A percentile compares a stretch with the other conserved stretches of the same genome.
Evolutionary conservation across 768 basidiomycete species (phyloP).

Genomic region (Chlorophyllum brunneum): DNA sequence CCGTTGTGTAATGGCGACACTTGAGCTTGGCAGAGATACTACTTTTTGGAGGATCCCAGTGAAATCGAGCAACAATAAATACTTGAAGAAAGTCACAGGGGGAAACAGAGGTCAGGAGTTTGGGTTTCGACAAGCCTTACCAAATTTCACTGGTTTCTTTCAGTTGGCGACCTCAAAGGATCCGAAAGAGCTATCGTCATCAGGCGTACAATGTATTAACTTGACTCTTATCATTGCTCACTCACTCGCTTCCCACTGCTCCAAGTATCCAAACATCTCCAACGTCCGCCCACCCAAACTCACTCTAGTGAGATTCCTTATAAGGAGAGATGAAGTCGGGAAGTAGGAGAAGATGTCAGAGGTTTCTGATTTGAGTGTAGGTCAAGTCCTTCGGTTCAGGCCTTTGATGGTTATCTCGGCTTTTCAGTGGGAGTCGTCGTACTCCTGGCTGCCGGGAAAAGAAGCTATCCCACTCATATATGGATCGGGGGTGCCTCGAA

Average conservation of each 20-base stretch:
- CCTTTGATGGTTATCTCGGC: slow-evolving; percentile 70
- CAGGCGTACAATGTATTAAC: too few species aligned
- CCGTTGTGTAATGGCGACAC: too few species aligned
- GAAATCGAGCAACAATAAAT: too few species aligned
- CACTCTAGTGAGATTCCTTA: slow-evolving; percentile 91
- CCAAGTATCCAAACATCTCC: slow-evolving; percentile 61
- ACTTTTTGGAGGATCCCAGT: too few species aligned
- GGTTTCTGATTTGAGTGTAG: slow-evolving; percentile 75
- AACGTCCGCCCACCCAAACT: slow-evolving; percentile 83
- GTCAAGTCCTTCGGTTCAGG: slow-evolving; percentile 78
- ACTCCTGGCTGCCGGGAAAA: slow-evolving; percentile 25
- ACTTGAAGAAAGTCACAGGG: too few species aligned
- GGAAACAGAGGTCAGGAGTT: too few species aligned
- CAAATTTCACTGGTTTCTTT: too few species aligned
- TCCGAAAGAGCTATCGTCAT: too few species aligned
- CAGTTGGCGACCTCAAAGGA: too few species aligned
- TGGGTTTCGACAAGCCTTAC: too few species aligned
- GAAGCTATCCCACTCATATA: slow-evolving; percentile 73
- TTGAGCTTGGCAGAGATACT: too few species aligned
- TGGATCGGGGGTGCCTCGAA: slow-evolving; percentile 75
- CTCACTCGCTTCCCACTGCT: slow-evolving; percentile 75
- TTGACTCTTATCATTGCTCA: slow-evolving; percentile 60
- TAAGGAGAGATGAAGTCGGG: slow-evolving; percentile 45
- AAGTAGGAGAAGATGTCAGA: not conserved
- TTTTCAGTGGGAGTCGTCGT: slow-evolving; percentile 34